Evolutionary conservation across 305 asterid genomes (phyloP).

Genomic region (Rubia peregrina): DNA sequence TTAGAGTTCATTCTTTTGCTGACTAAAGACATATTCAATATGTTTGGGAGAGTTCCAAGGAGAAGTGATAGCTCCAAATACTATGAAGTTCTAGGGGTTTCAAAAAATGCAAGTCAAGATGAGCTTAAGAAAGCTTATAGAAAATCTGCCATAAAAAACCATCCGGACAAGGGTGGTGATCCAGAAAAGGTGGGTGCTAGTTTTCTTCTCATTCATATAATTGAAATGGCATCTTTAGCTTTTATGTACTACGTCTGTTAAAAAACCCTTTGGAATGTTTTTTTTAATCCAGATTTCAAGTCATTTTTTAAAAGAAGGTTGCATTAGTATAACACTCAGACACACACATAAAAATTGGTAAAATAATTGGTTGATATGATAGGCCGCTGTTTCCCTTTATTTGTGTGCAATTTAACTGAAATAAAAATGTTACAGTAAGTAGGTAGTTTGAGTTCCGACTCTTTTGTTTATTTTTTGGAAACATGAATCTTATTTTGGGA

Average conservation of each 20-base stretch:
- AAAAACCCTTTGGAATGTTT: background rate
- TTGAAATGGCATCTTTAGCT: background rate
- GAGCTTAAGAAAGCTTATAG: constrained; percentile 59
- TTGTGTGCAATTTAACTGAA: background rate
- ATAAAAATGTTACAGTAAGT: background rate
- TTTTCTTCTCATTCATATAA: background rate
- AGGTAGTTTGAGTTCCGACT: background rate
- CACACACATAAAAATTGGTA: background rate
- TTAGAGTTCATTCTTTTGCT: background rate
- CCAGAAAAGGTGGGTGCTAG: constrained; percentile 45
- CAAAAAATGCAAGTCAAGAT: constrained; percentile 45
- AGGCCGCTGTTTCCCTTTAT: background rate
- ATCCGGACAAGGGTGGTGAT: constrained; percentile 76
- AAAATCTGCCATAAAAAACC: constrained; percentile 60
- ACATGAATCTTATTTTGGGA: background rate
- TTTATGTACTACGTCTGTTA: background rate
- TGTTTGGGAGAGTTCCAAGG: constrained; percentile 46
- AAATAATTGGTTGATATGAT: background rate
- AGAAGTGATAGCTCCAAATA: constrained; percentile 44
- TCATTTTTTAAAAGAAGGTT: background rate
- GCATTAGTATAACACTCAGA: background rate
- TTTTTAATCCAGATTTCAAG: background rate
- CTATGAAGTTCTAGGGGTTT: constrained; percentile 52
- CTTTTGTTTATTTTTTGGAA: background rate
- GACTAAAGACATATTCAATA: constrained; percentile 14